A percentile compares a stretch with the other conserved stretches of the same genome.
phyloP scores from a whole-genome alignment of 306 rosid genomes.

The Pterocarpus santalinus region DNA sequence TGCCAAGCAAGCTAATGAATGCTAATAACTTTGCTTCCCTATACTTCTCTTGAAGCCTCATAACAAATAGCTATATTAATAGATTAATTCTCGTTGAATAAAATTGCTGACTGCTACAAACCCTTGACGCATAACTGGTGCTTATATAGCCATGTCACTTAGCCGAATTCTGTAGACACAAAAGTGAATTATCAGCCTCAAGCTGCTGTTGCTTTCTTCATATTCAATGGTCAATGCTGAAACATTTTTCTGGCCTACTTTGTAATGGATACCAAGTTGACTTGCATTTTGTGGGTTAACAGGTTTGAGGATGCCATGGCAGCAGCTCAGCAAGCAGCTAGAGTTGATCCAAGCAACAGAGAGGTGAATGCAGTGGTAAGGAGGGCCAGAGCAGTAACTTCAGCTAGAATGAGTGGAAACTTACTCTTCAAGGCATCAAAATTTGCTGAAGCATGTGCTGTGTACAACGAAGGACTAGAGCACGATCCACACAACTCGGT shows the following conservation, averaged over 20 bases:
- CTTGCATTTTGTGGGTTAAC: slow-evolving; percentile 22
- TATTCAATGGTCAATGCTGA: no score
- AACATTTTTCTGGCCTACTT: no score
- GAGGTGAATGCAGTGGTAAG: slow-evolving; percentile 60
- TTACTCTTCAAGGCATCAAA: slow-evolving; percentile 79
- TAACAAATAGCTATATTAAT: neutral
- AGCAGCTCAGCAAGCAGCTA: slow-evolving; percentile 73
- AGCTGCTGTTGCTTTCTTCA: no score
- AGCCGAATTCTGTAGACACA: no score
- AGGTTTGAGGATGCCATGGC: slow-evolving; percentile 86
- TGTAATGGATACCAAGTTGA: no score
- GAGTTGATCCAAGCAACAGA: slow-evolving; percentile 69
- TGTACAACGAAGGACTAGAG: slow-evolving; percentile 85
- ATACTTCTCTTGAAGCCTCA: slow-evolving; percentile 1
- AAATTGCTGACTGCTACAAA: neutral
- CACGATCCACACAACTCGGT: slow-evolving; percentile 80
- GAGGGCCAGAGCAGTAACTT: slow-evolving; percentile 64
- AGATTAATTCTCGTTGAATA: neutral
- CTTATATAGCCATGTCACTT: no score
- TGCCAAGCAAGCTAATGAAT: neutral
- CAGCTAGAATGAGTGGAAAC: slow-evolving; percentile 86
- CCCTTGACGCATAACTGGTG: neutral
- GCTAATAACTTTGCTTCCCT: neutral
- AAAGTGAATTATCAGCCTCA: no score
- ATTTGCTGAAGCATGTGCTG: slow-evolving; percentile 68